Evolutionary conservation across 768 basidiomycete species (phyloP), one percentile per base, ranked within the genome.

Genomic region (Lactifluus subvellereus): DNA sequence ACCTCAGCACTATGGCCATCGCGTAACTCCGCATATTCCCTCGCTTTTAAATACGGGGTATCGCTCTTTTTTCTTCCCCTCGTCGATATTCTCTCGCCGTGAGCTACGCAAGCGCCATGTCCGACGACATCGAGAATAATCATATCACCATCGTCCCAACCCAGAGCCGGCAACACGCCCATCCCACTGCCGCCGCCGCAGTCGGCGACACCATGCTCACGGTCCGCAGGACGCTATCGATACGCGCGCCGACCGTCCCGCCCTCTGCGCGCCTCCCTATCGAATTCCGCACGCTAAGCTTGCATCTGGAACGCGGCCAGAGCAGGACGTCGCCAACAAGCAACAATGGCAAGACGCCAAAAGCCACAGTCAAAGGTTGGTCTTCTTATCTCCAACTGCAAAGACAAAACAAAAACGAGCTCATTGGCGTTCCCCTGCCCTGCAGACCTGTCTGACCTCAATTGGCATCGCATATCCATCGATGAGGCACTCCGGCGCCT

Each of bases 401-500:
- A 4, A 14, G 11, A 10, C 22, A 7, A 49, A 58, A 50, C 7
- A 32, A 32, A 4, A 8, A 18, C 27, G 16, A 9, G 18, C 22
- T 42, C 9, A 45, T 27, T 27, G 35, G 35, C 2, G 10, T 6
- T 4, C 16, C 9, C 11, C 13, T 5, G 6, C 7, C 4, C 3
- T n/a, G 10, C 32, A 67, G 67, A 66, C 13, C 18, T 67, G 16
- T 51, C 57, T 6, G 51, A 51, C 1, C 65, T 67, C 30, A 65
- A 67, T 50, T 67, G 63, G 66, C 66, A 67, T 32, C 27, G 43
- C 20, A 37, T 67, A 6, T 56, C 66, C 11, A 7, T 65, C 6
- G 66, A 59, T 11, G 66, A 66, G 45, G 66, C 63, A 4, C 63
- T 66, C 37, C 62, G 50, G 10, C 62, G 66, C 20, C 57, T 84